Percentiles rank a stretch among this genome's conserved stretches.
These are phyloP conservation scores for Viola pubescens DNA, from an alignment of 441 rosid genomes.

Conservation along the genomic window DNA sequence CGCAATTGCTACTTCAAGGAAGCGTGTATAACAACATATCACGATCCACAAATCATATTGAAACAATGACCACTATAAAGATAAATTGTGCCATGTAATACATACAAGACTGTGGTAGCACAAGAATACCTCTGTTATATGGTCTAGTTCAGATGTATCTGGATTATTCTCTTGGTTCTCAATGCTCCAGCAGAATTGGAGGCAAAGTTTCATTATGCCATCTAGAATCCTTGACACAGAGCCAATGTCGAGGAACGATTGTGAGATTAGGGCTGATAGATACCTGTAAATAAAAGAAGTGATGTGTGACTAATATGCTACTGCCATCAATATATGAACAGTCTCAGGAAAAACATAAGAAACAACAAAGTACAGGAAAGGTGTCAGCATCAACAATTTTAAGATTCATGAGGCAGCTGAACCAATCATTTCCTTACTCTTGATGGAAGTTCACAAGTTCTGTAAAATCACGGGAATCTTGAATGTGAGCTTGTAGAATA, in stretches of 20 bases:
- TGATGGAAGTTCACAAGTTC: conserved; percentile 96
- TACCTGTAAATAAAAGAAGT: conserved; percentile 44
- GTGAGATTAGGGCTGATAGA: conserved; percentile 86
- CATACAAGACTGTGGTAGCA: not conserved
- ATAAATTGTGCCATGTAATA: too few species aligned
- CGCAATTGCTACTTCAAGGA: too few species aligned
- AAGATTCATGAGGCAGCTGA: conserved; percentile 6
- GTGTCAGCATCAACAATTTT: not conserved
- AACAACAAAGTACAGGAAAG: conserved; percentile 4
- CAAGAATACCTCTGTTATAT: conserved; percentile 60
- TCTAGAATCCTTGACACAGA: conserved; percentile 91
- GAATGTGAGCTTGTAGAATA: conserved; percentile 75
- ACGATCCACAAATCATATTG: too few species aligned
- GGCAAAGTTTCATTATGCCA: conserved; percentile 91
- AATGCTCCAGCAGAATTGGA: conserved; percentile 95
- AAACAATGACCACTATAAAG: too few species aligned
- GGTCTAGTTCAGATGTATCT: conserved; percentile 74
- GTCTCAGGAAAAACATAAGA: not conserved
- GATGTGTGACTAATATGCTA: conserved; percentile 13
- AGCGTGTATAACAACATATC: too few species aligned
- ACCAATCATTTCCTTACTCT: conserved; percentile 47
- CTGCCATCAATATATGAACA: not conserved
- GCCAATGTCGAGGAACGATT: conserved; percentile 95
- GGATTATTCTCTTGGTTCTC: conserved; percentile 81
- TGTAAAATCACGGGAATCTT: conserved; percentile 84